phyloP scores from a whole-genome alignment of 305 asterid species.

The Fraxinus greggii region DNA sequence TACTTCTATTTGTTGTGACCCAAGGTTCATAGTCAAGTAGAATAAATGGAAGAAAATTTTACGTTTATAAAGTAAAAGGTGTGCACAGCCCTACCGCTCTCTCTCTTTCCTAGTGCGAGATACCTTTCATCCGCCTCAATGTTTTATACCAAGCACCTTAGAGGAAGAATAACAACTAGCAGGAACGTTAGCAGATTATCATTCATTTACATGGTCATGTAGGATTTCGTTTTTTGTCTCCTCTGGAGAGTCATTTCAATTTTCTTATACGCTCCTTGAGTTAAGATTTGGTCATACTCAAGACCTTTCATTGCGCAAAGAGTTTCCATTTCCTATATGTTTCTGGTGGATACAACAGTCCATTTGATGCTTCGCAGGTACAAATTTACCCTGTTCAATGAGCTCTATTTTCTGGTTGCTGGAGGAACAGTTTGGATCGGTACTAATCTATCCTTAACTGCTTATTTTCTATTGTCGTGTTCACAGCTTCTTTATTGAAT shows the following conservation, averaged over 20 bases:
- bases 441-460: constrained; percentile 34
- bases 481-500: not conserved
- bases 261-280: not conserved
- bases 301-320: not conserved
- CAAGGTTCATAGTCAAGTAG: not conserved
- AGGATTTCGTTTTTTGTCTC: not conserved
- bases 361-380: constrained; percentile 63
- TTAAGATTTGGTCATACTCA: not conserved
- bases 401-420: constrained; percentile 95
- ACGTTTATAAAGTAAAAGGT: not conserved
- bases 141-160: not conserved
- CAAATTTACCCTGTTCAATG: constrained; percentile 92
- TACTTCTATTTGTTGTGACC: not conserved
- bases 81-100: not conserved
- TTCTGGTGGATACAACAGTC: not conserved
- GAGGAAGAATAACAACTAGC: not conserved
- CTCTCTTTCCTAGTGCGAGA: not conserved
- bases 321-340: not conserved
- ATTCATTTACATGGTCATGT: not conserved
- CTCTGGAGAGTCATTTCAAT: not conserved
- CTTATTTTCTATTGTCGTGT: constrained; percentile 19
- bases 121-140: not conserved
- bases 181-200: not conserved
- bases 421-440: constrained; percentile 99
- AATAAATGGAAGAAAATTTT: not conserved